These are phyloP conservation scores for Curvularia sp. DNA, from an alignment of 2,329 filamentous ascomycete genomes.

Conservation along the genomic window DNA sequence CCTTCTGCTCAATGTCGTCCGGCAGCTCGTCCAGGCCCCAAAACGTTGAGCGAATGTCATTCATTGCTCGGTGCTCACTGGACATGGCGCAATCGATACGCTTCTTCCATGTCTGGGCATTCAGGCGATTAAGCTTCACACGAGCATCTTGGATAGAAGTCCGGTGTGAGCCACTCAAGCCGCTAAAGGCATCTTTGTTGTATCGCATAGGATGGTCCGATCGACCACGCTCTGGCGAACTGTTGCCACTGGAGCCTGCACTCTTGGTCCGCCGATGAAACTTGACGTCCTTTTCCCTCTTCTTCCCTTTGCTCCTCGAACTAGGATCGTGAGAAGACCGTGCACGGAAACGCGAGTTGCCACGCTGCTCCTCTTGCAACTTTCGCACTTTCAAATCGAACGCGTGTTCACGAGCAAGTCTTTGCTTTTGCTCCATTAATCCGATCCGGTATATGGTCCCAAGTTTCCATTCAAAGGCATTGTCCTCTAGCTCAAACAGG, in stretches of 20 bases:
- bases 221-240: slow-evolving; percentile 36
- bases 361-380: slow-evolving; percentile 64
- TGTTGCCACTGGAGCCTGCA: slow-evolving; percentile 34
- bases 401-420: slow-evolving; percentile 86
- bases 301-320: slow-evolving; percentile 49
- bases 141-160: slow-evolving; percentile 79
- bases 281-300: slow-evolving; percentile 39
- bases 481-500: slow-evolving; percentile 92
- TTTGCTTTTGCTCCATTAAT: slow-evolving; percentile 85
- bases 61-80: slow-evolving; percentile 75
- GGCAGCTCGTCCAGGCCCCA: slow-evolving; percentile 83
- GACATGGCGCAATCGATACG: slow-evolving; percentile 80
- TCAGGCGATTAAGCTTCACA: slow-evolving; percentile 76
- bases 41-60: slow-evolving; percentile 78
- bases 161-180: slow-evolving; percentile 74
- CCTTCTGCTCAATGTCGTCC: slow-evolving; percentile 80
- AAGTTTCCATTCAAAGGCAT: slow-evolving; percentile 96
- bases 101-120: slow-evolving; percentile 89
- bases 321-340: slow-evolving; percentile 57
- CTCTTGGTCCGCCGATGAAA: slow-evolving; percentile 52
- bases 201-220: slow-evolving; percentile 67
- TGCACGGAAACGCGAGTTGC: slow-evolving; percentile 59
- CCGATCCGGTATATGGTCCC: slow-evolving; percentile 92
- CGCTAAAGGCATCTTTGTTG: slow-evolving; percentile 77
- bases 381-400: slow-evolving; percentile 88